phyloP scores from a whole-genome alignment of 192 early-diverging fungal species.

The Backusella westeae region DNA sequence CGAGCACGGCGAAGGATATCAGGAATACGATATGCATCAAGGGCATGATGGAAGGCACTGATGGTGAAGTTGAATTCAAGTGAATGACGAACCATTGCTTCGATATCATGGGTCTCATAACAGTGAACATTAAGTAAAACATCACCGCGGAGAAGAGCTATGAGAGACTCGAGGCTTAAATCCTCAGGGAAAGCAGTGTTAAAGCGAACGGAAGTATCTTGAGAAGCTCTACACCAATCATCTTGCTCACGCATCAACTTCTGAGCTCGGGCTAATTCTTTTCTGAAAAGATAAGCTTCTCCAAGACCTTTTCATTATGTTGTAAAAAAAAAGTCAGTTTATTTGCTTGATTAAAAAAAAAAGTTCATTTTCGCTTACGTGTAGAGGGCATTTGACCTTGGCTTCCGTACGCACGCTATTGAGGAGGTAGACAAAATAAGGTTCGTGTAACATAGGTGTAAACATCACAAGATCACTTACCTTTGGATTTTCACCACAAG shows the following conservation, averaged over 20 bases:
- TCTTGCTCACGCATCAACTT: slow-evolving; percentile 47
- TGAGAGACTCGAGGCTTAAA: slow-evolving; percentile 59
- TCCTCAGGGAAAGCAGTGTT: slow-evolving; percentile 55
- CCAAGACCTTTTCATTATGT: slow-evolving; percentile 45
- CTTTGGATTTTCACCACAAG: slow-evolving; percentile 82
- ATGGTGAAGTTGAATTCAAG: slow-evolving; percentile 77
- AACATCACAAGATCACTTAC: background rate
- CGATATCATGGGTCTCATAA: slow-evolving; percentile 67
- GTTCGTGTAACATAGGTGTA: background rate
- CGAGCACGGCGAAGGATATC: slow-evolving; percentile 57
- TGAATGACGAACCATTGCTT: slow-evolving; percentile 70
- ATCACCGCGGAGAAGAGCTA: slow-evolving; percentile 69
- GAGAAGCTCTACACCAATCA: slow-evolving; percentile 59
- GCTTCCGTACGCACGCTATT: slow-evolving; percentile 4
- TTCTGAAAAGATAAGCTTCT: slow-evolving; percentile 61
- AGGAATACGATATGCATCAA: slow-evolving; percentile 71
- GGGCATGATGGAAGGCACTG: slow-evolving; percentile 72
- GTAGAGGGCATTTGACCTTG: slow-evolving; percentile 40
- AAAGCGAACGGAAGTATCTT: slow-evolving; percentile 24
- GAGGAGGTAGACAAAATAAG: background rate
- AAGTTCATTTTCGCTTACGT: slow-evolving; percentile 29
- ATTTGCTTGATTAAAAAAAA: background rate
- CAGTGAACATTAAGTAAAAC: slow-evolving; percentile 74
- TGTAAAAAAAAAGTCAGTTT: background rate
- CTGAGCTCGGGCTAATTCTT: slow-evolving; percentile 54